Percentiles rank a stretch among this genome's conserved stretches.
Evolutionary conservation across 495 filamentous ascomycete genomes (phyloP).

Genomic region (Penicillium diatomitis): DNA sequence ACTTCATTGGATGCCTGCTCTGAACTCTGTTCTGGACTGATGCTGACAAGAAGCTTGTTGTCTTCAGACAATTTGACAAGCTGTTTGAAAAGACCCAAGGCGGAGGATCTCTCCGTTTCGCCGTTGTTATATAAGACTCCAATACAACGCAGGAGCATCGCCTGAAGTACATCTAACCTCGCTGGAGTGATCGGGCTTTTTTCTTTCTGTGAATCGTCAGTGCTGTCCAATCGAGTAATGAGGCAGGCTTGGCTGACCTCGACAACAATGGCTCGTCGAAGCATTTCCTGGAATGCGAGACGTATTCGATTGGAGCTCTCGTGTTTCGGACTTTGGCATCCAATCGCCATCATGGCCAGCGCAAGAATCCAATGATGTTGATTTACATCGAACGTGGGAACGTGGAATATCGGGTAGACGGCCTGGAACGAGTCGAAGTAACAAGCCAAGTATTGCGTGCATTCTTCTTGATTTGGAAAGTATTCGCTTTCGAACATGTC

Average conservation of each 20-base stretch:
- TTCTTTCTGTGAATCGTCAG: constrained; percentile 17
- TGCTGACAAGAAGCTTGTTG: constrained; percentile 13
- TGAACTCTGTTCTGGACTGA: background rate
- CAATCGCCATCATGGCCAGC: constrained; percentile 37
- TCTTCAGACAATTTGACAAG: constrained; percentile 21
- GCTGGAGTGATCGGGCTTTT: constrained; percentile 6
- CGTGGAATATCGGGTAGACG: constrained; percentile 39
- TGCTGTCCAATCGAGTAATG: background rate
- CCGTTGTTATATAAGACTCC: constrained; percentile 31
- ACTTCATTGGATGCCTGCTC: constrained; percentile 7
- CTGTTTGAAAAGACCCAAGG: constrained; percentile 23
- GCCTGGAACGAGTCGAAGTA: constrained; percentile 35
- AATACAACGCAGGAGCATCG: constrained; percentile 31
- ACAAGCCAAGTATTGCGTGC: constrained; percentile 24
- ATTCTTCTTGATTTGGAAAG: constrained; percentile 25
- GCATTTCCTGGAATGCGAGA: constrained; percentile 35
- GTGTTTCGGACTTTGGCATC: constrained; percentile 27
- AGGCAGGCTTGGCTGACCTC: constrained; percentile 18
- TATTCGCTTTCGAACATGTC: constrained; percentile 24
- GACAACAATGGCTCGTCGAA: constrained; percentile 29
- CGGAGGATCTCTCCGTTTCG: constrained; percentile 18
- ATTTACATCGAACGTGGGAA: constrained; percentile 30
- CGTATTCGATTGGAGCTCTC: constrained; percentile 20
- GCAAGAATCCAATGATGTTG: constrained; percentile 34
- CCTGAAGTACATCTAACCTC: constrained; percentile 30